Percentiles rank a stretch among this genome's conserved stretches.
Evolutionary conservation across 805 yeast genomes (phyloP).

Genomic region (Lachancea thermotolerans): DNA sequence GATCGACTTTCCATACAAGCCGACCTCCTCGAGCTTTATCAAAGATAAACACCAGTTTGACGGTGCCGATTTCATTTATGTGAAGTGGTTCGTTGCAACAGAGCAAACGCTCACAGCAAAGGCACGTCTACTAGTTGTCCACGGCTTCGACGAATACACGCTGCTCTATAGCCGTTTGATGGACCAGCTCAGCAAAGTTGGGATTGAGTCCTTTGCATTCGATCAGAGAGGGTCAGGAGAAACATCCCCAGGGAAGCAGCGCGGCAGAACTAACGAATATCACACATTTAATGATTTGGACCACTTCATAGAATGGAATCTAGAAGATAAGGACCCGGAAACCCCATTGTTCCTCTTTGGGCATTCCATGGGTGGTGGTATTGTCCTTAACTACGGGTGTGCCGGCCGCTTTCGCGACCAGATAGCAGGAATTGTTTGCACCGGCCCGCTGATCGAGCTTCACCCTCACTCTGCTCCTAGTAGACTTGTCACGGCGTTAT

Average conservation of each 20-base stretch:
- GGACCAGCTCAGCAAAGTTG: constrained; percentile 45
- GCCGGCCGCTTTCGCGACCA: constrained; percentile 44
- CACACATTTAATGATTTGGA: constrained; percentile 56
- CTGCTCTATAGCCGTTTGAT: constrained; percentile 43
- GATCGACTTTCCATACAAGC: constrained; percentile 21
- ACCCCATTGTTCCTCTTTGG: constrained; percentile 47
- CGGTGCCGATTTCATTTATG: constrained; percentile 26
- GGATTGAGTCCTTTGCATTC: constrained; percentile 61
- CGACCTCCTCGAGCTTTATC: constrained; percentile 17
- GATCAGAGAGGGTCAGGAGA: constrained; percentile 75
- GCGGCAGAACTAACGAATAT: constrained; percentile 52
- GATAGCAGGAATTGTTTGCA: constrained; percentile 41
- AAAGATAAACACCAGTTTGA: constrained; percentile 21
- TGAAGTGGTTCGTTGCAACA: constrained; percentile 21
- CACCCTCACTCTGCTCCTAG: constrained; percentile 58
- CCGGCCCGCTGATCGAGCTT: constrained; percentile 55
- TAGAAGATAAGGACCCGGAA: constrained; percentile 15
- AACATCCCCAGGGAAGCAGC: constrained; percentile 46
- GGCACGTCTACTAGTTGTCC: constrained; percentile 56
- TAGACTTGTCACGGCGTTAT: constrained; percentile 33
- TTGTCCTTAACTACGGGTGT: constrained; percentile 54
- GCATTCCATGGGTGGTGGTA: constrained; percentile 81
- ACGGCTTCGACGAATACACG: constrained; percentile 64
- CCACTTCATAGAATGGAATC: constrained; percentile 34
- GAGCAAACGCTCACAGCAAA: constrained; percentile 18